Evolutionary conservation across 352 stramenopile genomes (phyloP).

Genomic region (Pythium aquatile): DNA sequence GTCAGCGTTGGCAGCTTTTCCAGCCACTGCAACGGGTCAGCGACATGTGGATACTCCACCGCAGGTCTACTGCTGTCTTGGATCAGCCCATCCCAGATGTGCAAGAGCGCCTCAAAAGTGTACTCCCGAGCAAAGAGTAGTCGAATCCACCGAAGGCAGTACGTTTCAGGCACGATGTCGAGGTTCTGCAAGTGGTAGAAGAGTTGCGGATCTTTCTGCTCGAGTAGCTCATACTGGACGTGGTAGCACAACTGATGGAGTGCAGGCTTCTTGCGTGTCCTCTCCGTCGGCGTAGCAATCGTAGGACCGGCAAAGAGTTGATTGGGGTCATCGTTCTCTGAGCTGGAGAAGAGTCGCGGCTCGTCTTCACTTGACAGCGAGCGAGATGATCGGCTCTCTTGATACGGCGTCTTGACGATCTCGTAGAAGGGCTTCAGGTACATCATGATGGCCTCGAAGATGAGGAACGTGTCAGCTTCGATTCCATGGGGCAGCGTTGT

Average conservation of each 20-base stretch:
- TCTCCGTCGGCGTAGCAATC: conserved; percentile 17
- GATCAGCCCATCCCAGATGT: conserved; percentile 75
- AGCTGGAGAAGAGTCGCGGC: conserved; percentile 30
- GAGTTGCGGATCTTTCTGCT: conserved; percentile 78
- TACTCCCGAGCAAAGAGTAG: conserved; percentile 81
- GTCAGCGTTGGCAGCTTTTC: conserved; percentile 36
- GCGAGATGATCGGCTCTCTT: conserved; percentile 13
- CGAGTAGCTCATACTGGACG: conserved; percentile 74
- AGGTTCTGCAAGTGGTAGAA: conserved; percentile 81
- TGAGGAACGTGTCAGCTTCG: conserved; percentile 66
- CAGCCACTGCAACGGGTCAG: conserved; percentile 38
- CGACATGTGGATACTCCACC: conserved; percentile 41
- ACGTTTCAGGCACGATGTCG: conserved; percentile 77
- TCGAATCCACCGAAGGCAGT: conserved; percentile 79
- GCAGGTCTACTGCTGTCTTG: conserved; percentile 29
- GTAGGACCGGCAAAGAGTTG: conserved; percentile 24
- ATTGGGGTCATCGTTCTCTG: conserved; percentile 26
- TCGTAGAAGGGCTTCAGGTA: conserved; percentile 81
- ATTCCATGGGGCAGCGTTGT: conserved; percentile 36
- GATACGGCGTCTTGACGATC: conserved; percentile 48
- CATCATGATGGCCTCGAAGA: conserved; percentile 77
- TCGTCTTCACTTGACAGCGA: conserved; percentile 12
- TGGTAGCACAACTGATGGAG: conserved; percentile 68
- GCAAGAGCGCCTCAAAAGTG: conserved; percentile 53
- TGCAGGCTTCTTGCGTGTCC: conserved; percentile 34